These are phyloP conservation scores for Termitomyces sp. DNA, from an alignment of 768 basidiomycete genomes.

Conservation along the genomic window DNA sequence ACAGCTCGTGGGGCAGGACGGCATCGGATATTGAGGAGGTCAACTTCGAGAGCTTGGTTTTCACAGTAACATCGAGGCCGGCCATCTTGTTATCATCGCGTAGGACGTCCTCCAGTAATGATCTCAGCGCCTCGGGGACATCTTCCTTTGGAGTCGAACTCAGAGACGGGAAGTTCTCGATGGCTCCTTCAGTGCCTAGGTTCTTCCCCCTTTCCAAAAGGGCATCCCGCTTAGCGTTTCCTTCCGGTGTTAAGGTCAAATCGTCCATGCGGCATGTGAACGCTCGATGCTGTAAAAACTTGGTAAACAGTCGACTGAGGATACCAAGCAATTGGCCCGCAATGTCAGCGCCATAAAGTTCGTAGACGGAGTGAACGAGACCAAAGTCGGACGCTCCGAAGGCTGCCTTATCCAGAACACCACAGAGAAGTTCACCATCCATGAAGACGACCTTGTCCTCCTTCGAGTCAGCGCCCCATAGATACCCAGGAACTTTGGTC, in stretches of 20 bases:
- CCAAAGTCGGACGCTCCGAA: constrained; percentile 96
- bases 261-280: constrained; percentile 99
- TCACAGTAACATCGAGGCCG: constrained; percentile 90
- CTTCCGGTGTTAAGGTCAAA: constrained; percentile 81
- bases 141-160: constrained; percentile 46
- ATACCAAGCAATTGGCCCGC: constrained; percentile 92
- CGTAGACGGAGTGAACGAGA: constrained; percentile 94
- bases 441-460: constrained; percentile 89
- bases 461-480: constrained; percentile 79
- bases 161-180: constrained; percentile 86
- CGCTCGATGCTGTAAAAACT: constrained; percentile 93
- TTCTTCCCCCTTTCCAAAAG: constrained; percentile 65
- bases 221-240: constrained; percentile 64
- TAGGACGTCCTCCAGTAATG: constrained; percentile 85
- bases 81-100: constrained; percentile 98
- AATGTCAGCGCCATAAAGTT: constrained; percentile 85
- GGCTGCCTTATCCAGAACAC: constrained; percentile 94
- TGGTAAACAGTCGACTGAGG: constrained; percentile 92
- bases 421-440: constrained; percentile 90
- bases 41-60: constrained; percentile 79
- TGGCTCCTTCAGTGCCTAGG: constrained; percentile 83
- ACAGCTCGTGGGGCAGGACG: constrained; percentile 80
- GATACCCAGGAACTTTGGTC: constrained; percentile 83
- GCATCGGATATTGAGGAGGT: constrained; percentile 88
- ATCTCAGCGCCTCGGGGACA: constrained; percentile 51